Conservation (phyloP, 176 grass and related monocot genomes). For the Triticum dicoccoides region DNA sequence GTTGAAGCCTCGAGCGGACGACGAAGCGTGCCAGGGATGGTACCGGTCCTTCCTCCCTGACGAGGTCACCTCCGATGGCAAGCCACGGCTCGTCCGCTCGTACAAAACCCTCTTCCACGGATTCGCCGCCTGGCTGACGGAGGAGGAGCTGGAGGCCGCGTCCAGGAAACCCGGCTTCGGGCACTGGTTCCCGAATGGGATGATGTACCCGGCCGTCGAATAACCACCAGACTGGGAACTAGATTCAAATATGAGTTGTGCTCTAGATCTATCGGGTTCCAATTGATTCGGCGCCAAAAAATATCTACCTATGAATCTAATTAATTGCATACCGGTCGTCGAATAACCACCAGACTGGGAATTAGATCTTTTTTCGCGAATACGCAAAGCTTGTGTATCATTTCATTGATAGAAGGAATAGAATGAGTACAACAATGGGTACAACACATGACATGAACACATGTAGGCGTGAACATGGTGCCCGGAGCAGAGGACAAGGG, state of each 20-base stretch:
- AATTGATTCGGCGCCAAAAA: too few species aligned
- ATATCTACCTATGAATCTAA: too few species aligned
- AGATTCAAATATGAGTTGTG: too few species aligned
- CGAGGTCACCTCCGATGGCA: background rate
- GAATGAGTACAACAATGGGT: too few species aligned
- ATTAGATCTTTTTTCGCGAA: background rate
- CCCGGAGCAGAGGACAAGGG: too few species aligned
- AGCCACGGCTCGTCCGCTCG: background rate
- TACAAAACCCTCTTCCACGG: background rate
- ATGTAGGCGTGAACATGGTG: too few species aligned
- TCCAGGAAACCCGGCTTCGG: background rate
- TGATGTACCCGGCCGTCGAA: background rate
- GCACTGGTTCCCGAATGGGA: background rate
- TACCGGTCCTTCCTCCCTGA: background rate
- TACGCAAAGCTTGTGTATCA: too few species aligned
- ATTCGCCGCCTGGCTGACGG: background rate
- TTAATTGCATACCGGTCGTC: background rate
- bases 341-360: too few species aligned
- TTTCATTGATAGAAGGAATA: too few species aligned
- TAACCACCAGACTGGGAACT: too few species aligned
- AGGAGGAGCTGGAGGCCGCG: background rate
- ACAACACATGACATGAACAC: too few species aligned
- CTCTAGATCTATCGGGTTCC: too few species aligned
- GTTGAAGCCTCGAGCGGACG: background rate
- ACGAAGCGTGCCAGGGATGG: background rate